Percentiles rank a stretch among this genome's conserved stretches.
These are phyloP conservation scores for Xylariales sp. DNA, from an alignment of 2,329 filamentous ascomycete species.

Conservation along the genomic window DNA sequence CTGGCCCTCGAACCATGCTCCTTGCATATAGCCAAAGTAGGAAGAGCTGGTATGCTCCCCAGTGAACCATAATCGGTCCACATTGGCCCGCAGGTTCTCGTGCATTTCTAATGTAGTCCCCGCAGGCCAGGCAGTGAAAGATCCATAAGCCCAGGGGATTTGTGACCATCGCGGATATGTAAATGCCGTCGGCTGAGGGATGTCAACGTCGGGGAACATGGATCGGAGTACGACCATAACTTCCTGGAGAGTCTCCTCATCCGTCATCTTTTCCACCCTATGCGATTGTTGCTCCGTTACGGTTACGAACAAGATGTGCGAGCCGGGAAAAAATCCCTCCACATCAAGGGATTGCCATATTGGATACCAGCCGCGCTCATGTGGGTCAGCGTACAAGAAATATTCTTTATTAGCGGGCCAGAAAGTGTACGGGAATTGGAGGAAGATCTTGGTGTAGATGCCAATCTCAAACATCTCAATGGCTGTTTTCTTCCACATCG, in stretches of 20 bases:
- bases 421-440: constrained; percentile 64
- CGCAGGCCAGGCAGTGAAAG: constrained; percentile 65
- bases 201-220: constrained; percentile 54
- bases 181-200: constrained; percentile 58
- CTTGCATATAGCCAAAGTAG: constrained; percentile 64
- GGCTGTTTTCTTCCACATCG: constrained; percentile 59
- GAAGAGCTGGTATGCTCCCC: constrained; percentile 59
- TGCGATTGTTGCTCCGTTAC: constrained; percentile 53
- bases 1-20: constrained; percentile 53
- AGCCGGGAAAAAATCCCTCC: constrained; percentile 54
- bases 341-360: constrained; percentile 60
- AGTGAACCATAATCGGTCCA: constrained; percentile 58
- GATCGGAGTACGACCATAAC: constrained; percentile 51
- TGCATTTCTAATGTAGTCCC: constrained; percentile 61
- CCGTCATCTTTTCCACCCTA: constrained; percentile 53
- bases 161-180: constrained; percentile 53
- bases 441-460: constrained; percentile 70
- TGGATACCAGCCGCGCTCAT: constrained; percentile 41
- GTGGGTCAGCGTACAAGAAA: constrained; percentile 40
- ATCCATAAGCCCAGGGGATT: constrained; percentile 45
- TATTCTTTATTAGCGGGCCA: constrained; percentile 48
- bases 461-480: constrained; percentile 65
- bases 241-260: constrained; percentile 53
- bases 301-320: constrained; percentile 63
- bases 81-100: constrained; percentile 63